Evolutionary conservation across 2,329 filamentous ascomycete genomes (phyloP), one percentile per base, ranked within the genome.

Genomic region (Fusarium xylarioides): DNA sequence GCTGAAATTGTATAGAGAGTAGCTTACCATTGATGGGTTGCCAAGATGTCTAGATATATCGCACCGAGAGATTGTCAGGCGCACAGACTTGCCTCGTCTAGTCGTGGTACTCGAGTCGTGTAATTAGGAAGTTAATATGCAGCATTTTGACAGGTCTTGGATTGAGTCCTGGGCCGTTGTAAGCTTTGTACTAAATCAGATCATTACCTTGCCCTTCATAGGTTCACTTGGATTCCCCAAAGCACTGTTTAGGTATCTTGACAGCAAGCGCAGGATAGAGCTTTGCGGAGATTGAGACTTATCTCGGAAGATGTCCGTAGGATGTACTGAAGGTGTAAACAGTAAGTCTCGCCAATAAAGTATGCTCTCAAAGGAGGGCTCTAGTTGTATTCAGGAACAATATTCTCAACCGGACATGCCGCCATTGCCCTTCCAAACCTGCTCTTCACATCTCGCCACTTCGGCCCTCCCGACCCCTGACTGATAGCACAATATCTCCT

Each of bases 371-470:
- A 19, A 23, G 5, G 19, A 8, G 2, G 3, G 2, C n/a, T 5
- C 28, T 59, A 60, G 10, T 52, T 66, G 12, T 68, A 63, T 11
- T 52, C 56, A 0, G 28, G 43, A 18, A 55, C 21, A 15, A 40
- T 23, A 18, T 68, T 32, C n/a, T 68, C 64, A 5, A 28, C 66
- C 9, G 49, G 64, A 4, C 37, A 68, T 4, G 38, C 56, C 11
- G 38, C 23, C 23, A 68, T 19, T 4, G 43, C 11, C n/a, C 14
- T 55, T 19, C 32, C 43, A 50, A 32, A 46, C 0, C 28, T 32
- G 2, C 32, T 18, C 32, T 19, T 54, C 1, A 68, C 16, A 16
- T 28, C 43, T 7, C 9, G 12, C 56, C 64, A 68, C 38, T 68
- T 49, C 3, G 26, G 28, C 1, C 56, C 49, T 7, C 37, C 66